Percentiles rank a stretch among this genome's conserved stretches.
Evolutionary conservation across 345 rosid species (phyloP).

Genomic region (Linum tenue): DNA sequence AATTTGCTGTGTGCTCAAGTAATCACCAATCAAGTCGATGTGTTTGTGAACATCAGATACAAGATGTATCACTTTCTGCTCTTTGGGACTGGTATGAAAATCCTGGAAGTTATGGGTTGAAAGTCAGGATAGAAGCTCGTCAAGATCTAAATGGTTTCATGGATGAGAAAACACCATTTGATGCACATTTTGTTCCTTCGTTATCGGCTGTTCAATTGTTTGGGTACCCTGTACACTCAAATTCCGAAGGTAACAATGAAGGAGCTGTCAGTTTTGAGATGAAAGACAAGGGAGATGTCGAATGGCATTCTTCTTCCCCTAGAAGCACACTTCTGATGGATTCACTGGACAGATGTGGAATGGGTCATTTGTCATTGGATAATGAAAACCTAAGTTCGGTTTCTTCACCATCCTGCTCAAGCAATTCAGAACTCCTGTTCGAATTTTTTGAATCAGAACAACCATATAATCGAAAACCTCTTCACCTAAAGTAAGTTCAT

Average conservation of each 20-base stretch:
- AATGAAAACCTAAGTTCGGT: background rate
- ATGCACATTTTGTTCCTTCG: constrained; percentile 26
- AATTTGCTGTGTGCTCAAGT: too few species aligned
- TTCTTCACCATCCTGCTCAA: background rate
- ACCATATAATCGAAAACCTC: constrained; percentile 22
- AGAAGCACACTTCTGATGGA: too few species aligned
- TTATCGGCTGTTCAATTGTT: constrained; percentile 27
- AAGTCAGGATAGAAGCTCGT: constrained; percentile 16
- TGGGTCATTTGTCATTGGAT: too few species aligned
- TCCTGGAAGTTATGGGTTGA: constrained; percentile 23
- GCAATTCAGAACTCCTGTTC: constrained; percentile 19
- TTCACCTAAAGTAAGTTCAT: constrained; percentile 18
- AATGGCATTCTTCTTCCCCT: too few species aligned
- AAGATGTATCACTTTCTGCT: constrained; percentile 14
- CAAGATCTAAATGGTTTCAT: background rate
- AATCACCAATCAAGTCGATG: constrained; percentile 1
- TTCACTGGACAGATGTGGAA: too few species aligned
- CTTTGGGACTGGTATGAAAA: constrained; percentile 26
- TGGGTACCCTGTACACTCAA: constrained; percentile 8
- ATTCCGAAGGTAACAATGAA: background rate
- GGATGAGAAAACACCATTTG: constrained; percentile 1
- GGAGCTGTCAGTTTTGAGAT: background rate
- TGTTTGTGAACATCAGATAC: constrained; percentile 14
- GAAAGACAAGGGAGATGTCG: too few species aligned
- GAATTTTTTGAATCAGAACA: constrained; percentile 21